Percentiles rank a stretch among this genome's conserved stretches.
phyloP scores from a whole-genome alignment of 306 rosid genomes.

The Acacia confusa region DNA sequence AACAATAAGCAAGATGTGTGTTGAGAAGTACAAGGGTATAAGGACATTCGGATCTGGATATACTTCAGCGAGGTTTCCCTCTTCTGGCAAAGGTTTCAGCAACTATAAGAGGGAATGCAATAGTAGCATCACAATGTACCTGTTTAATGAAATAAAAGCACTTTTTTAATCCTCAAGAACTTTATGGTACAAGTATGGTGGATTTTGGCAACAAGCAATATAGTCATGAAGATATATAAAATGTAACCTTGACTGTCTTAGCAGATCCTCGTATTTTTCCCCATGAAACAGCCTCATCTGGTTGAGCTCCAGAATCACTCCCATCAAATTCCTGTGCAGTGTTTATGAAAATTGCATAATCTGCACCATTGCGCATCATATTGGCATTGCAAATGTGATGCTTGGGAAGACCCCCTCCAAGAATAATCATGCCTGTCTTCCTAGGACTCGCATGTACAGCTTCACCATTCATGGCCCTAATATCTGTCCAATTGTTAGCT shows the following conservation, averaged over 20 bases:
- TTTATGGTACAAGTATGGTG: neutral
- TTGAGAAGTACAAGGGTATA: neutral
- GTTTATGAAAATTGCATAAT: constrained; percentile 84
- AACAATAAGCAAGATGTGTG: neutral
- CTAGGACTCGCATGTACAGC: constrained; percentile 87
- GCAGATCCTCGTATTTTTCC: constrained; percentile 89
- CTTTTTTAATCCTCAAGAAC: neutral
- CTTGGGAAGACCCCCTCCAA: constrained; percentile 95
- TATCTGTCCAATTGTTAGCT: constrained; percentile 59
- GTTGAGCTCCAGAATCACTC: constrained; percentile 92
- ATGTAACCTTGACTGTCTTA: constrained; percentile 76
- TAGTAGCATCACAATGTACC: constrained; percentile 92
- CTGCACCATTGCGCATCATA: constrained; percentile 98
- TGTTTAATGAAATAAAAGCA: constrained; percentile 30
- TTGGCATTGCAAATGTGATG: constrained; percentile 99
- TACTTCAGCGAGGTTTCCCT: constrained; percentile 27
- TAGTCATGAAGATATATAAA: neutral
- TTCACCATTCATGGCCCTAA: constrained; percentile 86
- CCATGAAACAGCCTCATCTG: constrained; percentile 97
- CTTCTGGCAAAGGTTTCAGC: constrained; percentile 74
- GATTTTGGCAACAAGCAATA: constrained; percentile 9
- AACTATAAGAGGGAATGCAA: constrained; percentile 77
- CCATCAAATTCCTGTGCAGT: constrained; percentile 97
- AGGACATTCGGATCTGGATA: neutral
- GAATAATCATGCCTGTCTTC: constrained; percentile 89